Base-by-base conservation (phyloP, 192 early-diverging fungal species). In the Blastocladiella britannica region DNA sequence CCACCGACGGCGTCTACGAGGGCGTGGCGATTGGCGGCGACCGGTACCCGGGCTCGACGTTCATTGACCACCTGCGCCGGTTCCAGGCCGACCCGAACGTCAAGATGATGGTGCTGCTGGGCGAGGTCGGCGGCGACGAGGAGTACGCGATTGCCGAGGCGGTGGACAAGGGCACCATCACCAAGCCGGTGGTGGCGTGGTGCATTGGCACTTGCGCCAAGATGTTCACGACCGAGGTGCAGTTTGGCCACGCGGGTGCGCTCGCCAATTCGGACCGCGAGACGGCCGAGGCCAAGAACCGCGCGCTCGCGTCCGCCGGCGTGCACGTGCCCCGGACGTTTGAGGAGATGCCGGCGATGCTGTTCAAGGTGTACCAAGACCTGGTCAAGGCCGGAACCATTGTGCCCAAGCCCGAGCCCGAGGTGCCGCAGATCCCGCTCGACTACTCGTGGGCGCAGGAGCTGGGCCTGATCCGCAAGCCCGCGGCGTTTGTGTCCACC, bases 371-470 rank as follows among this genome's bases (percentile, higher is more conserved):
- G 26, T 97, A 84, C 72, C 62, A 71, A 43, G 71, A 83, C 26
- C 79, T 93, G 63, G 83, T 92, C 53, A 69, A 75, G 60, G 63
- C 76, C 30, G 82, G 82, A 24, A 65, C 66, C 26, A 83, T 97
- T 29, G 73, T 77, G 47, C 81, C 84, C 43, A 62, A 61, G 30
- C 60, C 83, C 24, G 93, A 97, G 68, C 90, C 91, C n/a, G 86
- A 90, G 65, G 70, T 81, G 28, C 93, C 93, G 60, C 94, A 94
- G 82, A 93, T 97, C 62, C 93, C 93, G 25, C 93, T 97, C 63
- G 93, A 97, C 75, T 97, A 97, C 68, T 81, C 89, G 9, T 97
- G 93, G 93, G 93, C 93, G 28, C 89, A 93, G 73, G 93, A 97
- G 75, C 77, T 97, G 29, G 93, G 93, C 8, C 79, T 97, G 53